Conservation (phyloP, 306 rosid genomes). For the Biancaea sappan region DNA sequence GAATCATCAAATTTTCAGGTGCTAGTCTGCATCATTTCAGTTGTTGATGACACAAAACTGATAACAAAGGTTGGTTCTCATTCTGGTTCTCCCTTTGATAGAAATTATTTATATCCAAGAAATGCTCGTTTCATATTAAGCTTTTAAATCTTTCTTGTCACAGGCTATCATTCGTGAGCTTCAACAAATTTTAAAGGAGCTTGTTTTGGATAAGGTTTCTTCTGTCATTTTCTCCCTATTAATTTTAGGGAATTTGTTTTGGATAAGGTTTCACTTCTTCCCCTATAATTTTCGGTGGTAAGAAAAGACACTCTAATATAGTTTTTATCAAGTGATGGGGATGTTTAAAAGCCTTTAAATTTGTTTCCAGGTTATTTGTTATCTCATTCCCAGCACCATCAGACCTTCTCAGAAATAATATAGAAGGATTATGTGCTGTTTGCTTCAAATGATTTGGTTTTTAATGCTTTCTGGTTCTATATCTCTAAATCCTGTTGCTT, state of each 20-base stretch:
- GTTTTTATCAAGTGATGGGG: constrained; percentile 7
- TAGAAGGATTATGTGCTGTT: constrained; percentile 14
- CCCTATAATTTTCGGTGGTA: constrained; percentile 15
- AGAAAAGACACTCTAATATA: constrained; percentile 8
- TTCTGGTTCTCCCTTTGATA: constrained; percentile 31
- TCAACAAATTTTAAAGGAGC: constrained; percentile 68
- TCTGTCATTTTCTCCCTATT: constrained; percentile 24
- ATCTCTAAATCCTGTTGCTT: constrained; percentile 24
- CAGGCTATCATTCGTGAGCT: constrained; percentile 79
- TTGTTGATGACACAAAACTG: constrained; percentile 90
- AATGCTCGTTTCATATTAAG: constrained; percentile 21
- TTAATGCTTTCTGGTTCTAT: constrained; percentile 1
- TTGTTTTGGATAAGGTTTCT: constrained; percentile 80
- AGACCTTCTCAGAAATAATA: background rate
- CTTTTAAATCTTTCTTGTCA: constrained; percentile 32
- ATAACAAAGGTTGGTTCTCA: constrained; percentile 69
- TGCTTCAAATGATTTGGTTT: constrained; percentile 19
- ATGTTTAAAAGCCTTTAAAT: background rate
- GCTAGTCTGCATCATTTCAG: constrained; percentile 74
- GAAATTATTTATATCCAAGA: constrained; percentile 10
- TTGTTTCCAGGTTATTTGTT: constrained; percentile 10
- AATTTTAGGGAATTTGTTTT: constrained; percentile 74
- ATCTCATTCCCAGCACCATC: constrained; percentile 5
- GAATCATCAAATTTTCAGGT: constrained; percentile 56
- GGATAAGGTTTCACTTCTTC: constrained; percentile 71